phyloP scores from a whole-genome alignment of 345 rosid genomes.

The rapeseed (Brassica napus) region Da-Ae NC_063436.1:19783501-19784000 shows the following conservation, averaged over 20 bases:
- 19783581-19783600: too few relatives aligned
- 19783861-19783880: background rate
- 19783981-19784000: background rate
- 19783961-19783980: background rate
- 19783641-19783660: background rate
- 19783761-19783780: background rate
- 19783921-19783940: background rate
- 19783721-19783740: background rate
- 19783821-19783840: background rate
- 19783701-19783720: background rate
- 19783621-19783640: too few relatives aligned
- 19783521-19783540: too few relatives aligned
- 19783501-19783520: too few relatives aligned
- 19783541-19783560: too few relatives aligned
- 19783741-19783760: background rate
- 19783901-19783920: too few relatives aligned
- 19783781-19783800: background rate
- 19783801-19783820: background rate
- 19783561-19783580: too few relatives aligned
- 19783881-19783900: background rate
- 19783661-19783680: too few relatives aligned
- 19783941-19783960: background rate
- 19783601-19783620: too few relatives aligned
- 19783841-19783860: background rate
- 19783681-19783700: too few relatives aligned